Evolutionary conservation across 345 rosid species (phyloP).

Genomic region (Erodium maritimum): DNA sequence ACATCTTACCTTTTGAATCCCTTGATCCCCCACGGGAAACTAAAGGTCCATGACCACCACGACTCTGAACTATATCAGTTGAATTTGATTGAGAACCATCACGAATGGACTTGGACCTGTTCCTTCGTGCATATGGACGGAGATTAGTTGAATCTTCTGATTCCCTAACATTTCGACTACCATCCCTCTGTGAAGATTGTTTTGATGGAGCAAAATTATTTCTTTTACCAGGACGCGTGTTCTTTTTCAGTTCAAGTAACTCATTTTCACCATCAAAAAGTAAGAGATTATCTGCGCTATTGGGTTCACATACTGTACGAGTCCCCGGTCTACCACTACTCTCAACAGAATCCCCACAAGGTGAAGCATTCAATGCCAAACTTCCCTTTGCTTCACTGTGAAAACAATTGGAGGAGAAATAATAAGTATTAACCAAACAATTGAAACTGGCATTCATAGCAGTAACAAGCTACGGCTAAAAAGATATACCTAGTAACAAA

Average conservation of each 20-base stretch:
- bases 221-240: slow-evolving; percentile 37
- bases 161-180: slow-evolving; percentile 57
- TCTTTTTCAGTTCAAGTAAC: slow-evolving; percentile 43
- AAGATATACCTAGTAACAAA: slow-evolving; percentile 56
- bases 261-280: slow-evolving; percentile 66
- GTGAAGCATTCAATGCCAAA: slow-evolving; percentile 79
- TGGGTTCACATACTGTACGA: slow-evolving; percentile 55
- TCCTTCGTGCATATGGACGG: slow-evolving; percentile 90
- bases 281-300: slow-evolving; percentile 68
- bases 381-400: slow-evolving; percentile 91
- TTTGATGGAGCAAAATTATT: slow-evolving; percentile 40
- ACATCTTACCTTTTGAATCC: slow-evolving; percentile 34
- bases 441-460: slow-evolving; percentile 3
- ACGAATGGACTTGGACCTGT: slow-evolving; percentile 71
- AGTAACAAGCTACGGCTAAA: slow-evolving; percentile 12
- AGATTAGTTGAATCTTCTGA: slow-evolving; percentile 90
- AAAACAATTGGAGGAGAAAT: slow-evolving; percentile 5
- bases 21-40: slow-evolving; percentile 38
- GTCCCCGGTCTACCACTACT: slow-evolving; percentile 82
- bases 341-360: slow-evolving; percentile 86
- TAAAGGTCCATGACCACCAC: slow-evolving; percentile 49
- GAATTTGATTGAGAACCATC: slow-evolving; percentile 73
- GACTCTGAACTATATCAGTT: slow-evolving; percentile 50
- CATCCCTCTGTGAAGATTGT: slow-evolving; percentile 48
- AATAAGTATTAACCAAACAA: slow-evolving; percentile 14